Percentiles rank a stretch among this genome's conserved stretches.
These are phyloP conservation scores for Flaveria trinervia DNA, from an alignment of 129 eudicot species.

Conservation along the genomic window DNA sequence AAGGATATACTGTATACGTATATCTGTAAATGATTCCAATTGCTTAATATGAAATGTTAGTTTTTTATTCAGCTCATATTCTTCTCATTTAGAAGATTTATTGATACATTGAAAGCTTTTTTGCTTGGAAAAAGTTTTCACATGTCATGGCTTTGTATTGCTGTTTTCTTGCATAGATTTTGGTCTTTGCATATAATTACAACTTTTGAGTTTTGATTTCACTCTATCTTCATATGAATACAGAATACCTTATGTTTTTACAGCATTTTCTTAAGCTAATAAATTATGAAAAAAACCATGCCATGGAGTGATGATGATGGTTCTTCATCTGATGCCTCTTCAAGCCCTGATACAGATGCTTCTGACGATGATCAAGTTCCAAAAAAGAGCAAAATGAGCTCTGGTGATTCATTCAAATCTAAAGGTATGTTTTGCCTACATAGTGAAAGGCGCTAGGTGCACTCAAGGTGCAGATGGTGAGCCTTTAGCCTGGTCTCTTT, in stretches of 20 bases:
- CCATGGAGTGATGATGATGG: constrained; percentile 59
- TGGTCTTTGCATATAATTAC: not conserved
- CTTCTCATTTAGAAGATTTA: not conserved
- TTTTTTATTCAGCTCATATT: not conserved
- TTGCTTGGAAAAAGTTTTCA: not conserved
- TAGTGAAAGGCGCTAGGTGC: too few relatives aligned
- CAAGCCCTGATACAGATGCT: constrained; percentile 49
- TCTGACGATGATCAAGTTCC: constrained; percentile 46
- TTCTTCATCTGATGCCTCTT: constrained; percentile 63
- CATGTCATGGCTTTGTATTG: not conserved
- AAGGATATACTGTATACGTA: not conserved
- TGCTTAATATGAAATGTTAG: not conserved
- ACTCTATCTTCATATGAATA: not conserved
- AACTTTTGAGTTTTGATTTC: not conserved
- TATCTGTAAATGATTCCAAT: not conserved
- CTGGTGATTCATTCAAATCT: constrained; percentile 45
- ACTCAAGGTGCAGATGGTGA: too few relatives aligned
- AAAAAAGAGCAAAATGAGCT: constrained; percentile 28
- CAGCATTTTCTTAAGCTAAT: constrained; percentile 12
- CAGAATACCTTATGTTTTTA: not conserved
- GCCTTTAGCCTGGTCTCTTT: too few relatives aligned
- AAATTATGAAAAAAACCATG: constrained; percentile 61
- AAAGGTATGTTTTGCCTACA: constrained; percentile 40
- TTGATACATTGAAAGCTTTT: not conserved
- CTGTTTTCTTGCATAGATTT: not conserved